A percentile compares a stretch with the other conserved stretches of the same genome.
phyloP scores from a whole-genome alignment of 495 filamentous ascomycete genomes.

The Penicillium roqueforti region DNA sequence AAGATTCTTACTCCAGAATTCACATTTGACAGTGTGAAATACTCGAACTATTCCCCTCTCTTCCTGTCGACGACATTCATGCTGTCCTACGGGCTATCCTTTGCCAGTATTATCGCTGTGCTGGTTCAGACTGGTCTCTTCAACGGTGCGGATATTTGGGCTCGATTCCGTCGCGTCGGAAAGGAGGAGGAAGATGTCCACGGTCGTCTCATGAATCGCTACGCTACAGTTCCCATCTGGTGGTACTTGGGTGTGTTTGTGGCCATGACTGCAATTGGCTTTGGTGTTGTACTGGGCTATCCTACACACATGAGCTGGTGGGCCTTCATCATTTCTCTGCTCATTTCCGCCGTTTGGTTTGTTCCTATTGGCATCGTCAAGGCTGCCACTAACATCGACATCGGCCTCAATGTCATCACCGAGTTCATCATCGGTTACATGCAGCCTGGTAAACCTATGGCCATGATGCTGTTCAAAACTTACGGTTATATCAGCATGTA shows the following conservation, averaged over 20 bases:
- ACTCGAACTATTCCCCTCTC: slow-evolving; percentile 55
- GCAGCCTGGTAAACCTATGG: slow-evolving; percentile 56
- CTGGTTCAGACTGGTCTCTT: slow-evolving; percentile 54
- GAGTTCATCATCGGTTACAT: slow-evolving; percentile 65
- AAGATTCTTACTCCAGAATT: slow-evolving; percentile 50
- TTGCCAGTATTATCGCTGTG: slow-evolving; percentile 53
- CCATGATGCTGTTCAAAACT: slow-evolving; percentile 64
- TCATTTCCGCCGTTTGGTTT: slow-evolving; percentile 48
- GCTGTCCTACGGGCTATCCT: slow-evolving; percentile 56
- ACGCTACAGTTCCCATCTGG: slow-evolving; percentile 56
- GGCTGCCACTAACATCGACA: slow-evolving; percentile 50
- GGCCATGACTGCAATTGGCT: slow-evolving; percentile 46
- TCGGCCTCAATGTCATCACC: slow-evolving; percentile 56
- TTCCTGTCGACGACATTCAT: slow-evolving; percentile 59
- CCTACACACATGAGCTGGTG: slow-evolving; percentile 49
- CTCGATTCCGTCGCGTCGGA: slow-evolving; percentile 43
- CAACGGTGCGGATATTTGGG: slow-evolving; percentile 52
- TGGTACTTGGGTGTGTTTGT: slow-evolving; percentile 55
- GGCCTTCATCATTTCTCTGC: slow-evolving; percentile 50
- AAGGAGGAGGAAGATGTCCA: slow-evolving; percentile 65
- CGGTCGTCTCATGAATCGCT: slow-evolving; percentile 56
- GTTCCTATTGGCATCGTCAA: slow-evolving; percentile 52
- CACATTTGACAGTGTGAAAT: slow-evolving; percentile 52
- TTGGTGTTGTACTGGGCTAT: slow-evolving; percentile 51
- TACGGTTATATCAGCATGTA: slow-evolving; percentile 56